A percentile compares a stretch with the other conserved stretches of the same genome.
Conservation (phyloP, 202 grass and related monocot genomes). For the Hordeum pubiflorum region DNA sequence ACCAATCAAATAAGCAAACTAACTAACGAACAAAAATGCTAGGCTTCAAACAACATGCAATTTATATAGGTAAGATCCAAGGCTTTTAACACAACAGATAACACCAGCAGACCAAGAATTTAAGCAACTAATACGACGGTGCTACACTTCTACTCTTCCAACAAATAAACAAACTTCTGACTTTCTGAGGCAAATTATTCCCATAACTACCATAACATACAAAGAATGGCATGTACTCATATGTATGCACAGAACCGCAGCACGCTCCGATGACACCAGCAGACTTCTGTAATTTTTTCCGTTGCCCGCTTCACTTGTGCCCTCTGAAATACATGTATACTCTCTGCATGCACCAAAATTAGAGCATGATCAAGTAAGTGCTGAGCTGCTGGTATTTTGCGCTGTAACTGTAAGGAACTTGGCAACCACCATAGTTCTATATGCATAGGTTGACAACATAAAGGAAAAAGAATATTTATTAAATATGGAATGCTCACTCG, state of each 20-base stretch:
- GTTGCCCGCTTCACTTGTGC: constrained; percentile 47
- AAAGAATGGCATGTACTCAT: constrained; percentile 11
- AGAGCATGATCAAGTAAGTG: not conserved
- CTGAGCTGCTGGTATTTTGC: not conserved
- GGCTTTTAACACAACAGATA: not conserved
- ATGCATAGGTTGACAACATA: constrained; percentile 3
- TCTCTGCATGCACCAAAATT: constrained; percentile 61
- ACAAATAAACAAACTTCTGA: not conserved
- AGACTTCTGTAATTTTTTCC: not conserved
- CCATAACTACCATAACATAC: constrained; percentile 9
- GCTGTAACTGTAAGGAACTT: not conserved
- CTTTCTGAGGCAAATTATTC: not conserved
- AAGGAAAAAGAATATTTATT: not conserved
- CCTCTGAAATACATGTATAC: constrained; percentile 97
- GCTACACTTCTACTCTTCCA: not conserved
- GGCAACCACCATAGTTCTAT: not conserved
- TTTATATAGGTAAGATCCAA: constrained; percentile 18
- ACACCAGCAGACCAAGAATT: not conserved
- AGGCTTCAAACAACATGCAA: not conserved
- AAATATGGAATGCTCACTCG: constrained; percentile 9
- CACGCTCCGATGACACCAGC: not conserved
- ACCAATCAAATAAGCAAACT: not conserved
- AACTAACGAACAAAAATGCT: constrained; percentile 9
- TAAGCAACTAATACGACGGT: constrained; percentile 1
- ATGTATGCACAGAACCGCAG: constrained; percentile 33